Conservation (phyloP, 345 rosid species). For the Bruguiera gymnorhiza region DNA sequence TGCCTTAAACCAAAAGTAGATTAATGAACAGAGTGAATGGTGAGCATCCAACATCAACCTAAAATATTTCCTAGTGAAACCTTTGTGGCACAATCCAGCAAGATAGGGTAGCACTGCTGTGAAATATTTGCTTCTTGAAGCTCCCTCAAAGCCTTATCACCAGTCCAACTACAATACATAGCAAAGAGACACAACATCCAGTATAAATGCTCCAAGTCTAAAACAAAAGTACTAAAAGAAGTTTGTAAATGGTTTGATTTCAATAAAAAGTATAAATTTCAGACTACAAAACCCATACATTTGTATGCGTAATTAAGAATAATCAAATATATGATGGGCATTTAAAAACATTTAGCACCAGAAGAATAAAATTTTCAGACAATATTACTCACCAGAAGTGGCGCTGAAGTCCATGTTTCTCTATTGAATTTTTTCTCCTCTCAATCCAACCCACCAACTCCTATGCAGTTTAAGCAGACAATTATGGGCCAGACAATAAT, state of each 20-base stretch:
- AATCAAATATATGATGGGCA: too few relatives aligned
- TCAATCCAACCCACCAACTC: slow-evolving; percentile 77
- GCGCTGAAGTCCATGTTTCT: slow-evolving; percentile 76
- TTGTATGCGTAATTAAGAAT: too few relatives aligned
- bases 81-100: slow-evolving; percentile 82
- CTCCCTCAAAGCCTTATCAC: slow-evolving; percentile 79
- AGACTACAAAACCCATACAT: too few relatives aligned
- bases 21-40: slow-evolving; percentile 11
- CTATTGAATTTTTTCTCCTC: slow-evolving; percentile 50
- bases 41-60: background rate
- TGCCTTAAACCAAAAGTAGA: slow-evolving; percentile 50
- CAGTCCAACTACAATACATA: slow-evolving; percentile 67
- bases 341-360: too few relatives aligned
- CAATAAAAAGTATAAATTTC: too few relatives aligned
- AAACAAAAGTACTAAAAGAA: background rate
- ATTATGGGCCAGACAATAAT: slow-evolving; percentile 10
- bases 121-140: slow-evolving; percentile 84
- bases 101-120: slow-evolving; percentile 75
- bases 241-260: background rate
- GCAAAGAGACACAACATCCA: slow-evolving; percentile 2
- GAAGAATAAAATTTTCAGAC: background rate
- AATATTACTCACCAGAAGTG: slow-evolving; percentile 59
- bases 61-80: slow-evolving; percentile 26
- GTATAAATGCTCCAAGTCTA: background rate
- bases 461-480: slow-evolving; percentile 33